Conservation (phyloP, 495 filamentous ascomycete species). For the Thermochaetoides thermophila region DNA sequence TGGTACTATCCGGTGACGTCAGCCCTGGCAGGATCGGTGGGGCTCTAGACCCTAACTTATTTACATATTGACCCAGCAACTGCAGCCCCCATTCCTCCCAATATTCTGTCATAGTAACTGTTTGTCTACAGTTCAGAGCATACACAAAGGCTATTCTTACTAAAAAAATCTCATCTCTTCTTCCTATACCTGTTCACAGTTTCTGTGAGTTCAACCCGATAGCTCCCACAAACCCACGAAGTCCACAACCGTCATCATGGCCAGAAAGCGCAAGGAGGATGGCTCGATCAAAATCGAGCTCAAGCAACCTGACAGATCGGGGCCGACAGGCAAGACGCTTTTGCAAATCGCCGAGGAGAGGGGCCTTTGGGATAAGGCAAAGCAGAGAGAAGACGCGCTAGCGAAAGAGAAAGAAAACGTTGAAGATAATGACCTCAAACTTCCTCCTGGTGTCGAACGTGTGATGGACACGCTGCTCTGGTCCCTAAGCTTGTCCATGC, state of each 20-base stretch:
- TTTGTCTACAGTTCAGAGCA: too few relatives aligned
- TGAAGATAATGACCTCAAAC: slow-evolving; percentile 11
- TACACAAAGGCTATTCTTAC: too few relatives aligned
- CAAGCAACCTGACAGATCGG: slow-evolving; percentile 41
- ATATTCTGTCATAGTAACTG: too few relatives aligned
- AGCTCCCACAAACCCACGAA: too few relatives aligned
- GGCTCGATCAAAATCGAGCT: slow-evolving; percentile 40
- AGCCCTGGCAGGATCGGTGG: too few relatives aligned
- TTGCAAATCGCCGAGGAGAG: slow-evolving; percentile 48
- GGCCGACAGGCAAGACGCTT: slow-evolving; percentile 41
- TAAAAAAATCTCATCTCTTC: too few relatives aligned
- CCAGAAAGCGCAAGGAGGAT: slow-evolving; percentile 31
- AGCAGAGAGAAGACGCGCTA: slow-evolving; percentile 13
- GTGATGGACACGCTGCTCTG: slow-evolving; percentile 49
- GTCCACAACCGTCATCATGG: slow-evolving; percentile 18
- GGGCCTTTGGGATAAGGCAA: slow-evolving; percentile 31
- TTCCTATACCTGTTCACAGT: too few relatives aligned
- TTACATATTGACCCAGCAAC: too few relatives aligned
- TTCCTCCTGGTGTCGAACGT: slow-evolving; percentile 33
- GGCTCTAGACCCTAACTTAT: too few relatives aligned
- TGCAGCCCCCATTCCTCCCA: too few relatives aligned
- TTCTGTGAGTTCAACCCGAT: too few relatives aligned
- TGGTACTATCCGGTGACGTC: too few relatives aligned
- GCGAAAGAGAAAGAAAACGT: slow-evolving; percentile 16
- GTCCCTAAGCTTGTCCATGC: slow-evolving; percentile 55